A percentile compares a stretch with the other conserved stretches of the same genome.
Conservation (phyloP, 345 rosid genomes). For the Pugionium dolabratum region DNA sequence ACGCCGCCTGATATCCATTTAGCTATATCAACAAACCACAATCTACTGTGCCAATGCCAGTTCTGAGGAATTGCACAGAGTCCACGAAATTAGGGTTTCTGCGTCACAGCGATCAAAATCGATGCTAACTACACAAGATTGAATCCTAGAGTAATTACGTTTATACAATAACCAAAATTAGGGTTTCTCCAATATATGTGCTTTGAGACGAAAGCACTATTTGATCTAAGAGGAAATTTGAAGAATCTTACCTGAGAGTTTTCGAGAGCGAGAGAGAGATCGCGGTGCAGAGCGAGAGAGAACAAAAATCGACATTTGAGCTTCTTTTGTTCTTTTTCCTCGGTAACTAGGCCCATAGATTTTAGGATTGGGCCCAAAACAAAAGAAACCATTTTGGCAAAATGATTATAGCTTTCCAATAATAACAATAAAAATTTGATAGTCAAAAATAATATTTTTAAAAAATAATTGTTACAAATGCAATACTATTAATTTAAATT, state of each 20-base stretch:
- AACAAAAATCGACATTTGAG: not conserved
- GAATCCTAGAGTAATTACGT: not conserved
- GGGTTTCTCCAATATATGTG: not conserved
- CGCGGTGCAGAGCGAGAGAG: not conserved
- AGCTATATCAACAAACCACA: constrained; percentile 10
- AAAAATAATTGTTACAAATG: too few relatives aligned
- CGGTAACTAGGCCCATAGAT: not conserved
- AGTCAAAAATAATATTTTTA: too few relatives aligned
- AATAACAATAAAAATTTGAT: too few relatives aligned
- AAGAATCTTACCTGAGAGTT: constrained; percentile 33
- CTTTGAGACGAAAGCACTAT: constrained; percentile 6
- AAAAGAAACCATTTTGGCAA: not conserved
- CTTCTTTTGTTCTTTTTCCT: not conserved
- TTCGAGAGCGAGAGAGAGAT: not conserved
- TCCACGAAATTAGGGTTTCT: constrained; percentile 17
- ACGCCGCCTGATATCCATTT: constrained; percentile 53
- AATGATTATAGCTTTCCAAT: not conserved
- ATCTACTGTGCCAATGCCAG: not conserved
- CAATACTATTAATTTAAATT: too few relatives aligned
- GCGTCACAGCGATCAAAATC: not conserved
- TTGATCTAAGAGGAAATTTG: constrained; percentile 9
- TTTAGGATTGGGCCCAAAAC: constrained; percentile 13
- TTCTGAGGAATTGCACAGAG: not conserved
- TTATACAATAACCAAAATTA: not conserved
- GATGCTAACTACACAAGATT: not conserved